These are phyloP conservation scores for Pestalotiopsis sp. DNA, from an alignment of 2,329 filamentous ascomycete species.

Conservation along the genomic window DNA sequence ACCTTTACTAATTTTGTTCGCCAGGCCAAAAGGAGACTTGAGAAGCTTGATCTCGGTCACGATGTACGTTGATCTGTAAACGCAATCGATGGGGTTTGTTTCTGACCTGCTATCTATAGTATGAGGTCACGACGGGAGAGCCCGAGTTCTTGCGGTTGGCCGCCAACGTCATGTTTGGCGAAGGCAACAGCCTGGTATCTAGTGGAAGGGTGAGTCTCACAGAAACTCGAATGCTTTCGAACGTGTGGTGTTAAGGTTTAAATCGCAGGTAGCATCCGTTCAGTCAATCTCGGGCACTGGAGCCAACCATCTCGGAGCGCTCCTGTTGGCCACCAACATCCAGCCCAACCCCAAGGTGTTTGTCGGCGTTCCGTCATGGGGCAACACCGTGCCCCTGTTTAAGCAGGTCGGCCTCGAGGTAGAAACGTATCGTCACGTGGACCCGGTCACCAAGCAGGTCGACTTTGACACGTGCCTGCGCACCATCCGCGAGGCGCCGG, in stretches of 20 bases:
- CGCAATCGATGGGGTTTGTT: background rate
- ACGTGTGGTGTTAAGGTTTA: slow-evolving; percentile 5
- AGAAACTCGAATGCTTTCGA: background rate
- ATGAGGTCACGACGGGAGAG: slow-evolving; percentile 37
- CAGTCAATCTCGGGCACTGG: slow-evolving; percentile 42
- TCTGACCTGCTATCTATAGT: slow-evolving; percentile 22
- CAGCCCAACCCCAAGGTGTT: slow-evolving; percentile 23
- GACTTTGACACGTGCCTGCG: slow-evolving; percentile 29
- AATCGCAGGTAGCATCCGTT: slow-evolving; percentile 31
- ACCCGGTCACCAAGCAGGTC: slow-evolving; percentile 24
- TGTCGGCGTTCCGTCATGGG: slow-evolving; percentile 35
- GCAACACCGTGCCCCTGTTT: slow-evolving; percentile 36
- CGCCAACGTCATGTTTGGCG: slow-evolving; percentile 32
- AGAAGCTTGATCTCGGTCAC: slow-evolving; percentile 24
- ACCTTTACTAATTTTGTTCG: background rate
- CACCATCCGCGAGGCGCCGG: slow-evolving; percentile 25
- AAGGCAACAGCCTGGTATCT: background rate
- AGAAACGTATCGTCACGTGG: slow-evolving; percentile 33
- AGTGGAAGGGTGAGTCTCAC: background rate
- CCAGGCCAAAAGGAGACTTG: slow-evolving; percentile 27
- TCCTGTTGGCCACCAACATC: slow-evolving; percentile 24
- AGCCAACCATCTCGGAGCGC: slow-evolving; percentile 36
- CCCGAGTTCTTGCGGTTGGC: slow-evolving; percentile 31
- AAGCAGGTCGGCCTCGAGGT: slow-evolving; percentile 30
- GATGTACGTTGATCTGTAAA: slow-evolving; percentile 23